phyloP scores from a whole-genome alignment of 179 eudicot genomes.

The Nepenthes alata region DNA sequence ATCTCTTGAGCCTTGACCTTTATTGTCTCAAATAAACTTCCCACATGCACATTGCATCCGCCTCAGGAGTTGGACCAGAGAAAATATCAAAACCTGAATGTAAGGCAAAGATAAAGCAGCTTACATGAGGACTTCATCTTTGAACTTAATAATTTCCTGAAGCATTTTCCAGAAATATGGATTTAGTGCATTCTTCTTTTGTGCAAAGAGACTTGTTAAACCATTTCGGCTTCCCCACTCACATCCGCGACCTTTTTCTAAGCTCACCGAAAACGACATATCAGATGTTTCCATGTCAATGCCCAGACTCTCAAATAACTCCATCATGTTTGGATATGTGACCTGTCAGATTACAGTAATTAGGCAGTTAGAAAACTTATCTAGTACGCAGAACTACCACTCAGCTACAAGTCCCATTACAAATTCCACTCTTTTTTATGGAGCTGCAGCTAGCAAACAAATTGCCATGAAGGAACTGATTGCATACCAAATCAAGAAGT shows the following conservation, averaged over 20 bases:
- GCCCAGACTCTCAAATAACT: slow-evolving; percentile 72
- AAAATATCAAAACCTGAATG: too few species aligned
- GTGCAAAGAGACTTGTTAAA: slow-evolving; percentile 60
- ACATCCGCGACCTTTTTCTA: slow-evolving; percentile 55
- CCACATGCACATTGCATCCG: background rate
- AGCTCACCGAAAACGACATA: slow-evolving; percentile 84
- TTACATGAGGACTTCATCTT: slow-evolving; percentile 51
- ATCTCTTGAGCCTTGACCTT: too few species aligned
- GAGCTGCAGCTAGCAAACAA: too few species aligned
- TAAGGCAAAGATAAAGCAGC: background rate
- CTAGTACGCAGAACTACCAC: too few species aligned
- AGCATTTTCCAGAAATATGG: slow-evolving; percentile 78
- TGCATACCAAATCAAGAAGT: too few species aligned
- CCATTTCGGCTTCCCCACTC: slow-evolving; percentile 92
- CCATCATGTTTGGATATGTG: slow-evolving; percentile 85
- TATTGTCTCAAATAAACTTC: too few species aligned
- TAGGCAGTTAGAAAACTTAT: too few species aligned
- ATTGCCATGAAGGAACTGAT: too few species aligned
- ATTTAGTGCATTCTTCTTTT: slow-evolving; percentile 53
- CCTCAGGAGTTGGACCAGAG: background rate
- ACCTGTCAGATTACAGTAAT: slow-evolving; percentile 36
- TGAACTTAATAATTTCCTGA: slow-evolving; percentile 55
- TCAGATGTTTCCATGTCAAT: slow-evolving; percentile 73
- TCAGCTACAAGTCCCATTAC: too few species aligned
- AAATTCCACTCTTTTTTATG: too few species aligned